Conservation (phyloP, 73 alveolate species). For the Halteria grandinella region DNA sequence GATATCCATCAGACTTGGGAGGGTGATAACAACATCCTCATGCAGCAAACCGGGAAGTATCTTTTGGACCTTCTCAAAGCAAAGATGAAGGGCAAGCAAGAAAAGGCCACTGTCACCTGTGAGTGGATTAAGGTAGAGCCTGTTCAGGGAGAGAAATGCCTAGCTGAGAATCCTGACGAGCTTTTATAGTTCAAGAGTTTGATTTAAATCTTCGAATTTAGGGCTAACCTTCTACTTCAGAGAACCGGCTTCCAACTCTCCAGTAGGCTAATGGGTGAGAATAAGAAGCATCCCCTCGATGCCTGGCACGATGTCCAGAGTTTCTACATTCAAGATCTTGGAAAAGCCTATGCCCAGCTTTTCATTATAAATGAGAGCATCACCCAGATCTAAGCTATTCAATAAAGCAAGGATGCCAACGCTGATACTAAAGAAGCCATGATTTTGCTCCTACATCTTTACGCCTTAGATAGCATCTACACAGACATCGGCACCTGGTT, state of each 20-base stretch:
- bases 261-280: too few relatives aligned
- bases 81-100: slow-evolving; percentile 38
- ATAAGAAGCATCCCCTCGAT: too few relatives aligned
- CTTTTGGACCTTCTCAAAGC: slow-evolving; percentile 36
- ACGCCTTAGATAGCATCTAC: slow-evolving; percentile 14
- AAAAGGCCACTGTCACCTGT: slow-evolving; percentile 34
- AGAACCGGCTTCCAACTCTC: too few relatives aligned
- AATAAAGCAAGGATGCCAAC: neutral
- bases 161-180: neutral
- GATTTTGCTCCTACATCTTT: neutral
- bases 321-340: too few relatives aligned
- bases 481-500: slow-evolving; percentile 14
- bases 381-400: too few relatives aligned
- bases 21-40: slow-evolving; percentile 86
- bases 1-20: slow-evolving; percentile 84
- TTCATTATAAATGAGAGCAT: too few relatives aligned
- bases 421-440: slow-evolving; percentile 16
- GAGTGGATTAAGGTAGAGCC: slow-evolving; percentile 23
- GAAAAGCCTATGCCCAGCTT: too few relatives aligned
- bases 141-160: slow-evolving; percentile 7
- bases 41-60: slow-evolving; percentile 74
- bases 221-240: too few relatives aligned
- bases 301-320: too few relatives aligned
- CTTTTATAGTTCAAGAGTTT: too few relatives aligned
- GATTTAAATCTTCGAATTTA: too few relatives aligned